Base-by-base conservation (phyloP, 176 grass and related monocot genomes). In the Leersia perrieri region DNA sequence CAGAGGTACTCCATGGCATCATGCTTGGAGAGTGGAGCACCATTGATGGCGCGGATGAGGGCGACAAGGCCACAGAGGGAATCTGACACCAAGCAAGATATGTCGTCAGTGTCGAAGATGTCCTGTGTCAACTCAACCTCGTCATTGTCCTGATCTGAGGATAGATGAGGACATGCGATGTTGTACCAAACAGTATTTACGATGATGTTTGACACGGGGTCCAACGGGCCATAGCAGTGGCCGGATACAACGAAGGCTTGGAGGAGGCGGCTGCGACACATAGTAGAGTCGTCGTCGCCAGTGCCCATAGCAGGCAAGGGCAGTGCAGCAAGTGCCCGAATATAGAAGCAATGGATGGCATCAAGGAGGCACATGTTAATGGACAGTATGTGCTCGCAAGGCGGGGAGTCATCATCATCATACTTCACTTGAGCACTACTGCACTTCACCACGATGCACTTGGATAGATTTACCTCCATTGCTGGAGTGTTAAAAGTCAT, bases 41-140 rank as follows among this genome's bases (percentile, higher is more conserved):
- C 41, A 0, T 9, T 42, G 41, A 44, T 44, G 41, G 0, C 0
- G 41, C 41, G 9, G 41, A 44, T 9, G 41, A 44, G 41, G 41
- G 41, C 25, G 12, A 77, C 35, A 23, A 77, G 74, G 57, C 58
- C 74, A 13, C 44, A 9, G 74, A 63, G 36, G 36, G 74, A 77
- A 32, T 15, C 25, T 8, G 35, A 63, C 36, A 29, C 74, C 58
- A 31, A 0, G 15, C 35, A 25, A 5, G 26, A 16, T 36, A 77
- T 42, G 35, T 9, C 23, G 8, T 0, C 9, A 9, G 74, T 42
- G 35, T 77, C 58, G 2, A 63, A 57, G 36, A 76, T 63, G 14
- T 14, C 23, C 31, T 51, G 29, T 73, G 44, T 28, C 11, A 44
- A 49, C 42, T 73, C 70, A 44, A 0, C 41, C 41, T 44, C 0